These are phyloP conservation scores for Neoarthrinium moseri DNA, from an alignment of 2,329 filamentous ascomycete genomes.

Conservation along the genomic window DNA sequence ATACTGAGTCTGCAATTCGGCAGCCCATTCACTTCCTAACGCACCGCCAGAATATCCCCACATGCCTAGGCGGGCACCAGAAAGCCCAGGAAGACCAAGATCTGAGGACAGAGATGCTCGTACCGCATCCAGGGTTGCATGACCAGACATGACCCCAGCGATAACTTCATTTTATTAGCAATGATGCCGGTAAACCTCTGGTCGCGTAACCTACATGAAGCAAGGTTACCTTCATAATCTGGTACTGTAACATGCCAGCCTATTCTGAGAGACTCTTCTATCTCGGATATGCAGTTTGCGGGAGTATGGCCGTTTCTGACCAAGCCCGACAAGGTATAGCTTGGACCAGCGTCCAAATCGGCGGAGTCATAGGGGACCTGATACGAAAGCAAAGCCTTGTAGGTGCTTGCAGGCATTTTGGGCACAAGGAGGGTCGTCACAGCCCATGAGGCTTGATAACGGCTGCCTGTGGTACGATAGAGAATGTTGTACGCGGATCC, in stretches of 20 bases:
- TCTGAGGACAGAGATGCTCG: conserved; percentile 7
- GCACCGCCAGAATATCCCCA: conserved; percentile 59
- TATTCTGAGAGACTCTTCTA: conserved; percentile 32
- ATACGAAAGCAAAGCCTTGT: conserved; percentile 32
- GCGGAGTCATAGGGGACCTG: conserved; percentile 36
- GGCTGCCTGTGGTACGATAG: conserved; percentile 35
- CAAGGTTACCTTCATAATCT: conserved; percentile 43
- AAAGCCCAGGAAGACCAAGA: conserved; percentile 3
- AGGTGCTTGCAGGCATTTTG: background rate
- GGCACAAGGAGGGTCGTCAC: conserved; percentile 33
- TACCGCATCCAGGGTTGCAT: conserved; percentile 10
- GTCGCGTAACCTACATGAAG: conserved; percentile 28
- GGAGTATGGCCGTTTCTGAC: conserved; percentile 14
- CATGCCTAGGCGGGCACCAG: conserved; percentile 32
- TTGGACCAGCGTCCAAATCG: conserved; percentile 34
- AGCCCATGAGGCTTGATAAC: conserved; percentile 33
- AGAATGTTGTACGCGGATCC: conserved; percentile 32
- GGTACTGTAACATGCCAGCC: conserved; percentile 47
- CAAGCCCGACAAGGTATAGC: conserved; percentile 22
- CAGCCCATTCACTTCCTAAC: conserved; percentile 50
- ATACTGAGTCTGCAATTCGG: conserved; percentile 49
- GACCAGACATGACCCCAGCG: conserved; percentile 9
- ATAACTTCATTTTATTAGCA: conserved; percentile 3
- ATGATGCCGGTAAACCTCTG: background rate
- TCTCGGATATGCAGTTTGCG: conserved; percentile 19